Evolutionary conservation across 2,329 filamentous ascomycete species (phyloP).

Genomic region (Gnomoniopsis sp.): DNA sequence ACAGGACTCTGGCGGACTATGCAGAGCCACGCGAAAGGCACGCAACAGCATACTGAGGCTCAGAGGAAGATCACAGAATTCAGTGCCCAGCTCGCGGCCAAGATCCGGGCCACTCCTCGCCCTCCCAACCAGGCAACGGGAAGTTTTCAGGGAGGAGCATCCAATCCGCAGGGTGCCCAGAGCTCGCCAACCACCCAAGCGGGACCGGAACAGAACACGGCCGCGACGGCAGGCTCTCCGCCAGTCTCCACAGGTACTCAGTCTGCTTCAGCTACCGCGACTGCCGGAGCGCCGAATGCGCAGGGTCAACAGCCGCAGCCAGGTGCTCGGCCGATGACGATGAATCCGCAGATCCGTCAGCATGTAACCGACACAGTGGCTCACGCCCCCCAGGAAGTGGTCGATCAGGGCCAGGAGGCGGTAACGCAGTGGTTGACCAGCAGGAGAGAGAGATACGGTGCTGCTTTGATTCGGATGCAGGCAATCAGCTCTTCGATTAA

Average conservation of each 20-base stretch:
- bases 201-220: conserved; percentile 7
- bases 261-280: conserved; percentile 1
- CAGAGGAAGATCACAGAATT: conserved; percentile 59
- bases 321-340: neutral
- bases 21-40: conserved; percentile 44
- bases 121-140: neutral
- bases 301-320: conserved; percentile 24
- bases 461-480: conserved; percentile 50
- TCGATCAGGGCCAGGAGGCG: conserved; percentile 40
- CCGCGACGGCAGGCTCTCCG: conserved; percentile 3
- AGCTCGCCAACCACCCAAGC: conserved; percentile 5
- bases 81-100: conserved; percentile 52
- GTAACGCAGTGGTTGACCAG: conserved; percentile 46
- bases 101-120: conserved; percentile 38
- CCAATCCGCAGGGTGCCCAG: conserved; percentile 24
- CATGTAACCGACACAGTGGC: conserved; percentile 47
- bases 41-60: conserved; percentile 46
- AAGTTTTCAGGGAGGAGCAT: neutral
- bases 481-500: conserved; percentile 36
- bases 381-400: conserved; percentile 40
- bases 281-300: conserved; percentile 11
- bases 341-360: conserved; percentile 36
- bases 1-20: conserved; percentile 51
- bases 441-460: conserved; percentile 43
- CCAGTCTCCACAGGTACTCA: conserved; percentile 14